These are phyloP conservation scores for Ustilago cynodontis DNA, from an alignment of 1,284 basidiomycete species.

Conservation along the genomic window DNA sequence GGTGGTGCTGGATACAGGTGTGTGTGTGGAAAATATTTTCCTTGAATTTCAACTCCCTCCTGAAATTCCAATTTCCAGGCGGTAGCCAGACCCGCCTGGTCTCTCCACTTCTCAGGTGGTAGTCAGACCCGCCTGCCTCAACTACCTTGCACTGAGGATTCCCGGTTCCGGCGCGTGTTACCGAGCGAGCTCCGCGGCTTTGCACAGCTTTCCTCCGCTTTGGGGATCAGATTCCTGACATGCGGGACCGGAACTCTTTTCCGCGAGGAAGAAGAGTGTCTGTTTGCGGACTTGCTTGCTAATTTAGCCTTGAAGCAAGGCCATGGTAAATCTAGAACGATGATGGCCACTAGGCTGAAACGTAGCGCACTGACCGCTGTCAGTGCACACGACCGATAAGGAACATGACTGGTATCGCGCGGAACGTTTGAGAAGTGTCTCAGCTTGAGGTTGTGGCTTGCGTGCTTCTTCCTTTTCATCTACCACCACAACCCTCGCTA, in stretches of 20 bases:
- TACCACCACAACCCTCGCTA: neutral
- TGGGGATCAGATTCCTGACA: neutral
- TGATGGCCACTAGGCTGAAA: neutral
- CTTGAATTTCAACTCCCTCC: too few relatives aligned
- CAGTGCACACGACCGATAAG: too few relatives aligned
- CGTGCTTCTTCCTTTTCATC: neutral
- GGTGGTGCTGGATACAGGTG: too few relatives aligned
- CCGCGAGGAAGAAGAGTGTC: neutral
- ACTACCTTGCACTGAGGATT: too few relatives aligned
- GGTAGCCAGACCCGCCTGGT: too few relatives aligned
- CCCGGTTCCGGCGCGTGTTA: neutral
- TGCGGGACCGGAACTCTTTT: conserved; percentile 1
- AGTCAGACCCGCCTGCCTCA: too few relatives aligned
- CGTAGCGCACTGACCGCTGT: neutral
- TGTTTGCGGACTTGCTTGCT: neutral
- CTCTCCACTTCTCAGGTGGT: too few relatives aligned
- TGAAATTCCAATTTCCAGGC: too few relatives aligned
- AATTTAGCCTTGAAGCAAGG: neutral
- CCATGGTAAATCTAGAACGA: neutral
- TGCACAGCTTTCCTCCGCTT: conserved; percentile 5
- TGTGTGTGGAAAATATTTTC: too few relatives aligned
- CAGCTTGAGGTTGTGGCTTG: too few relatives aligned
- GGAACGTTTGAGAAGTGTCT: too few relatives aligned
- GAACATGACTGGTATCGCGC: too few relatives aligned
- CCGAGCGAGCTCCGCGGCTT: neutral